Percentiles rank a stretch among this genome's conserved stretches.
Evolutionary conservation across 257 asterid genomes (phyloP).

Genomic region (Nicotiana paniculata): DNA sequence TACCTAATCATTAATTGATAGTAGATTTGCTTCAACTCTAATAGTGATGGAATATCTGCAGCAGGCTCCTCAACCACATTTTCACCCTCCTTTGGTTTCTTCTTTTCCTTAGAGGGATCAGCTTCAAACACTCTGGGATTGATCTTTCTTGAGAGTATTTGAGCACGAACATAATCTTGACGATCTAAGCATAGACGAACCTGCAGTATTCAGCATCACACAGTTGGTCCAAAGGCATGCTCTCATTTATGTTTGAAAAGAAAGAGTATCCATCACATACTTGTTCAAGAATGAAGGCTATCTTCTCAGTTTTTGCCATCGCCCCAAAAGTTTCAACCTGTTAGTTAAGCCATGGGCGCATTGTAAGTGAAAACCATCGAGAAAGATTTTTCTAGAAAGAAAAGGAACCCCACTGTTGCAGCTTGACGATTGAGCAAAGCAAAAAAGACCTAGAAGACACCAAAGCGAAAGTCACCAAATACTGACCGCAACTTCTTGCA

Average conservation of each 20-base stretch:
- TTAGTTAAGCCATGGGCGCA: not conserved
- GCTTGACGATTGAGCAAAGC: not conserved
- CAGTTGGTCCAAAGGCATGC: not conserved
- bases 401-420: not conserved
- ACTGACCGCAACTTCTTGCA: slow-evolving; percentile 99
- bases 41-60: slow-evolving; percentile 82
- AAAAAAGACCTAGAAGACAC: not conserved
- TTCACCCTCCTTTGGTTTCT: slow-evolving; percentile 87
- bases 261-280: slow-evolving; percentile 34
- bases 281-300: slow-evolving; percentile 94
- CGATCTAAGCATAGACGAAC: slow-evolving; percentile 94
- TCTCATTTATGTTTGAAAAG: not conserved
- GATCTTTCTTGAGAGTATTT: slow-evolving; percentile 91
- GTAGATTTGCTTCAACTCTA: slow-evolving; percentile 85
- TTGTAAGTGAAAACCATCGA: not conserved
- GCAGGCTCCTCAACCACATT: slow-evolving; percentile 81
- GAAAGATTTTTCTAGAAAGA: not conserved
- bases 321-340: slow-evolving; percentile 99
- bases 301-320: slow-evolving; percentile 98
- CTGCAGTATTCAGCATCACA: slow-evolving; percentile 27
- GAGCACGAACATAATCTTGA: slow-evolving; percentile 93
- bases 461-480: not conserved
- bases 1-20: slow-evolving; percentile 94
- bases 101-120: slow-evolving; percentile 79
- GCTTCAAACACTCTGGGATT: slow-evolving; percentile 94